Evolutionary conservation across 2,329 filamentous ascomycete genomes (phyloP), one percentile per base, ranked within the genome.

Genomic region (Curvularia eragrostidis): DNA sequence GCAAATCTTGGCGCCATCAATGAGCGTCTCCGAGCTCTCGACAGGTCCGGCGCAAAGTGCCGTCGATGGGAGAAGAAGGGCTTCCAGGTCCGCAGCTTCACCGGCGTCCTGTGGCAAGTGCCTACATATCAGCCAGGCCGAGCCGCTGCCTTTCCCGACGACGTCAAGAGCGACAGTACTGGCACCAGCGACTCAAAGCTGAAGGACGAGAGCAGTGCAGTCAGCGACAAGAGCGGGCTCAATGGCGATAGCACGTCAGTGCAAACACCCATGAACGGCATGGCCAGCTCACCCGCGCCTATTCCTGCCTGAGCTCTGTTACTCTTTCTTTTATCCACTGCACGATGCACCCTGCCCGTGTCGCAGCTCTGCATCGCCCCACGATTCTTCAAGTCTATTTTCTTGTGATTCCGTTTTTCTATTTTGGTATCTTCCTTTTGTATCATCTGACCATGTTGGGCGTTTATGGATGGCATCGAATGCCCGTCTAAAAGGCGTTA

Each of bases 1-100:
- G 94, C 94, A 50, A 98, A 97, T 76, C 91, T 94, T 71, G 95
- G 95, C 63, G 94, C 94, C 58, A 99, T 99, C 83, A 99, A 99
- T 75, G 95, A 95, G 53, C 91, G 92, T 51, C 88, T 99, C 48
- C 91, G 95, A 54, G 94, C 95, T 12, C 90, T 99, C 64, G 95
- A 99, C 78, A 89, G 94, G 60, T 90, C 90, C 7, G 94, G 94
- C 66, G 91, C 94, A 72, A 93, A 95, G 9, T 97, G 93, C 78
- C 91, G 94, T 64, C 93, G 89, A 76, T 99, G 95, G 95, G 84
- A 87, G 74, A 91, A 89, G 77, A 92, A 92, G 63, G 85, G 88
- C 54, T 91, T 98, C 75, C 84, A 83, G 48, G 82, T 98, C 67
- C 97, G 96, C 83, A 96, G 89, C 77, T 98, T 98, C 76, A 97